Base-by-base conservation (phyloP, 139 green algal species). In the Chlorella sp. region DNA sequence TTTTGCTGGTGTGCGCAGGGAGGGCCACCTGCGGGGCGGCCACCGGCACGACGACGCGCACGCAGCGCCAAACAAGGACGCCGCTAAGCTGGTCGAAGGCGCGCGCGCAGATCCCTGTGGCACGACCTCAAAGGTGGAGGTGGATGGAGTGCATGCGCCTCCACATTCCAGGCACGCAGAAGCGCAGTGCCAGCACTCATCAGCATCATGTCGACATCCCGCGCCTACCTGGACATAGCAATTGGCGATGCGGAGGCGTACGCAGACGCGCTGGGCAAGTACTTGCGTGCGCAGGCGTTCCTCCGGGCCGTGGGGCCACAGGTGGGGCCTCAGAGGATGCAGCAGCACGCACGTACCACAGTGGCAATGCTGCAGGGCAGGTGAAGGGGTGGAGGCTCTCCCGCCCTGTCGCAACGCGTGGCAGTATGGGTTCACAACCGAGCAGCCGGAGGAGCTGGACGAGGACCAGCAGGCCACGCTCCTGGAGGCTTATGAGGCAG, bases 401-500 rank as follows among this genome's bases (percentile, higher is more conserved):
- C 17, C 10, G 42, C 42, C 42, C 42, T 55, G 42, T 10, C 42
- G 10, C 10, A 17, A 10, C 42, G 10, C 17, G 42, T 17, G 10
- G 10, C 10, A 10, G 10, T 10, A 10, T 17, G 10, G 42, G 10
- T 17, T 17, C 42, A 55, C 42, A 10, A 26, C 42, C 42, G 70
- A 35, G 31, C 36, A 65, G 31, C 6, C 74, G 29, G 31, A 65
- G 26, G 78, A 82, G 0, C 66, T 90, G 30, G 81, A 87, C 33
- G 69, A 79, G 0, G 87, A 93, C 1, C 59, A 31, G 1, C 61
- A 71, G 30, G 68, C 83, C 22, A 42, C 85, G 49, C 59, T 93
- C 2, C 31, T 62, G 3, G 86, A 91, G 29, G 76, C 71, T 0
- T 92, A 87, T 59, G 33, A 51, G 2, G 49, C 66, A 26, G 82